Evolutionary conservation across 805 yeast genomes (phyloP), one percentile per base, ranked within the genome.

Genomic region (Suhomyces prunicola): DNA sequence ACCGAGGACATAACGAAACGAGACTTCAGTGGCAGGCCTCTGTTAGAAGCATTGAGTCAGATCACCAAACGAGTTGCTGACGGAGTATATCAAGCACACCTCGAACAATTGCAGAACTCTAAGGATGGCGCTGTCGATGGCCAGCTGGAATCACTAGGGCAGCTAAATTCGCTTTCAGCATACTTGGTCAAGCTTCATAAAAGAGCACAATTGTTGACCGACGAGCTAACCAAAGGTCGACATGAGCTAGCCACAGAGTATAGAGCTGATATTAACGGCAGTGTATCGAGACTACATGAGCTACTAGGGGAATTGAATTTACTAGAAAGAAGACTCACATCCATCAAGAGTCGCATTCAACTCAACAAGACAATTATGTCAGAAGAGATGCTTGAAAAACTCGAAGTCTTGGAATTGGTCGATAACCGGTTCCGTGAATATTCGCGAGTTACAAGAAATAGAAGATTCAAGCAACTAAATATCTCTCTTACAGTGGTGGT

Each of bases 391-490:
- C 56, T 58, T 5, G 62, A 59, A 12, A 69, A 68, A 54, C 55
- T 74, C 47, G 68, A 67, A 39, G 51, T 66, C 8, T 61, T 75
- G 52, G 78, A 74, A 48, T 54, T 58, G 23, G 60, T 75, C 6
- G 67, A 69, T 44, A 54, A 57, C 13, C 58, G 61, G 46, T 69
- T 73, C 46, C 56, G 57, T 27, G 66, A 66, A 46, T 66, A 70
- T 52, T 60, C 72, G 24, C 59, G 53, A 15, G 54, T 54, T 12
- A 59, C 57, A 19, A 60, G 71, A 44, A 60, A 60, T 27, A 61
- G 66, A 39, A 62, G 74, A 26, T 63, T 71, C 48, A 66, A 65
- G 54, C 73, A 71, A 55, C 44, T 70, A 36, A 60, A 61, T 40
- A 54, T 65, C 1, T 54, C 57, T 4, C 42, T 63, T 15, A 54